Base-by-base conservation (phyloP, 805 yeast species). In the Starmerella ratchasimensis region DNA sequence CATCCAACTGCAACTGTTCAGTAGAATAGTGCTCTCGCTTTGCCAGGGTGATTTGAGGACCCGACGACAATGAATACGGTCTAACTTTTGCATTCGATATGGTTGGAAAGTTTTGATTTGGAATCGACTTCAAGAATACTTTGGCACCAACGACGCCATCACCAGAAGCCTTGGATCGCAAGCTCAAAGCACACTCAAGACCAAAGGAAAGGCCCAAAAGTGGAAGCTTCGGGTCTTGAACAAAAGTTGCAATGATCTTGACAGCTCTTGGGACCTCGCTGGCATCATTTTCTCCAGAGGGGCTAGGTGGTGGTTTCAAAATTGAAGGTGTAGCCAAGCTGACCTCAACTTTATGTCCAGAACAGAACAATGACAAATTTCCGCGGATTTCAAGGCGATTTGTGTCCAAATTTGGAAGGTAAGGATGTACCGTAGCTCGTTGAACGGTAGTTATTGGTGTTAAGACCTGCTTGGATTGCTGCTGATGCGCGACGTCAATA, bases 181-280 rank as follows among this genome's bases (percentile, higher is more conserved):
- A 57, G 0, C 74, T 72, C 19, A 81, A 60, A 0, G 84, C 74
- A 16, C 66, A 57, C 0, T 80, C 65, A 25, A 79, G 58, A 3
- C 67, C 57, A 14, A 54, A 51, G 1, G 84, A 74, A 8, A 80
- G 47, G 0, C 43, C 43, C 10, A 38, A 2, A 7, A 31, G 6
- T 1, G 41, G 15, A n/a, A n/a, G n/a, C 8, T 68, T 70, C 21
- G 62, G 62, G 13, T 61, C 58, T 0, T 62, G 1, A 61, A 56
- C 6, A 45, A 78, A 49, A 26, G 60, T 63, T 1, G 84, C 88
- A 2, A 68, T 60, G 0, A 79, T 53, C 22, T 64, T 56, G 31
- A 53, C 60, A 28, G 65, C 59, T 33, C 57, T 49, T 1, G 20
- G 14, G 5, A 47, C 30, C 29, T 43, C 44, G n/a, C n/a, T n/a